Base-by-base conservation (phyloP, 2,329 filamentous ascomycete genomes). In the Claviceps purpurea region DNA sequence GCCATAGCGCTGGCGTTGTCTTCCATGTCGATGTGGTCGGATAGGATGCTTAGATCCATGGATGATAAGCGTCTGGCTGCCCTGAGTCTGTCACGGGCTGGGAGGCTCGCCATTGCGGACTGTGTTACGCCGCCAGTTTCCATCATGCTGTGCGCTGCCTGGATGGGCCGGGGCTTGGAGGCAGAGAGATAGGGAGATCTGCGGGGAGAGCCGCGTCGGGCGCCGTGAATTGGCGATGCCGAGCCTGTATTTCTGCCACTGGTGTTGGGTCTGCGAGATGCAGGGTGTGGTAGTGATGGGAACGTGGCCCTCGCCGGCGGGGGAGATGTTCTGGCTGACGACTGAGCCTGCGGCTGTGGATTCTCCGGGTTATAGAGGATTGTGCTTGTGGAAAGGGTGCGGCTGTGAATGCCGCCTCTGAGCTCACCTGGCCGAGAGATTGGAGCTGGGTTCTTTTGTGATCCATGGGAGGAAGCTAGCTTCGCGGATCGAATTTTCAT, bases 351-450 rank as follows among this genome's bases (percentile, higher is more conserved):
- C 1, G 62, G 58, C 16, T 65, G 68, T 49, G 56, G 64, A 26
- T 74, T 70, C 37, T 81, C 71, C 0, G 89, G 89, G 38, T 87
- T 89, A 68, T 86, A 95, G 1, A 95, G 72, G 51, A 94, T 89
- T 0, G 90, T 95, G 59, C 84, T 88, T 20, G 82, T 85, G 0
- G 90, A 95, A 4, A 85, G 65, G 13, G 88, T 89, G 40, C 89
- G 84, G 52, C 70, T 77, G 60, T 95, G 89, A 4, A 73, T 61
- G 1, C 67, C 70, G 45, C 70, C 65, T 50, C 69, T 67, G 42
- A 65, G 56, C 62, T 61, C 59, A 62, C 49, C 50, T 24, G 63
- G 55, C 41, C 64, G 66, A 16, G 68, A 57, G 52, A 68, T 65
- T 1, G 64, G 59, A 10, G 63, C 59, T 20, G 56, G 56, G 37